Evolutionary conservation across 208 protist genomes (phyloP).

Genomic region (Leishmania mexicana): DNA sequence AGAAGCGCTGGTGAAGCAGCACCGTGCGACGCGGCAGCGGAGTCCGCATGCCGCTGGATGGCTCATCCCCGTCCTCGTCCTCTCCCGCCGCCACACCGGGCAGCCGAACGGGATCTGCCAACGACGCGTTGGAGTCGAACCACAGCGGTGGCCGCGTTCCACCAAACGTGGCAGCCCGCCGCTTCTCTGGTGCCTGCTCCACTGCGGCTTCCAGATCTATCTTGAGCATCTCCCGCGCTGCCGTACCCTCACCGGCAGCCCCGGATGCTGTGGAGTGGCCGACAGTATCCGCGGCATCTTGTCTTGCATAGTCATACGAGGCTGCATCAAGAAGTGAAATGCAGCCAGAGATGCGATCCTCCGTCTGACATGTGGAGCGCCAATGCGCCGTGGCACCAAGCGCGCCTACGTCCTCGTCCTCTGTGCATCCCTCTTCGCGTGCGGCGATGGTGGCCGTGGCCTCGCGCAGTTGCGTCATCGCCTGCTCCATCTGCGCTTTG

Average conservation of each 20-base stretch:
- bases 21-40: slow-evolving; percentile 34
- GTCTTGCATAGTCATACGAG: background rate
- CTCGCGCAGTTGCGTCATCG: slow-evolving; percentile 28
- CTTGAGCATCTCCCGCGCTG: slow-evolving; percentile 16
- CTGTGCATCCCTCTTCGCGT: background rate
- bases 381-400: slow-evolving; percentile 21
- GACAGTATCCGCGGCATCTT: background rate
- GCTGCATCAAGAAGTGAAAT: background rate
- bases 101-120: slow-evolving; percentile 7
- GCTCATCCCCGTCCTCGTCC: slow-evolving; percentile 19
- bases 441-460: background rate
- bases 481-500: slow-evolving; percentile 28
- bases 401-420: slow-evolving; percentile 19
- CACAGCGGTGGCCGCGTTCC: slow-evolving; percentile 15
- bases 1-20: slow-evolving; percentile 31
- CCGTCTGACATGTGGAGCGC: slow-evolving; percentile 30
- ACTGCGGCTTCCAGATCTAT: slow-evolving; percentile 24
- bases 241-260: background rate
- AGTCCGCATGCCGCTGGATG: slow-evolving; percentile 33
- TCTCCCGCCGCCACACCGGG: background rate
- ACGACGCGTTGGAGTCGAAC: slow-evolving; percentile 13
- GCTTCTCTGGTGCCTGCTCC: slow-evolving; percentile 12
- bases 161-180: slow-evolving; percentile 28
- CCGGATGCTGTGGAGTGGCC: background rate
- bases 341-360: slow-evolving; percentile 8